Conservation (phyloP, 139 green algal species). For the Picochlorum sp. region DNA sequence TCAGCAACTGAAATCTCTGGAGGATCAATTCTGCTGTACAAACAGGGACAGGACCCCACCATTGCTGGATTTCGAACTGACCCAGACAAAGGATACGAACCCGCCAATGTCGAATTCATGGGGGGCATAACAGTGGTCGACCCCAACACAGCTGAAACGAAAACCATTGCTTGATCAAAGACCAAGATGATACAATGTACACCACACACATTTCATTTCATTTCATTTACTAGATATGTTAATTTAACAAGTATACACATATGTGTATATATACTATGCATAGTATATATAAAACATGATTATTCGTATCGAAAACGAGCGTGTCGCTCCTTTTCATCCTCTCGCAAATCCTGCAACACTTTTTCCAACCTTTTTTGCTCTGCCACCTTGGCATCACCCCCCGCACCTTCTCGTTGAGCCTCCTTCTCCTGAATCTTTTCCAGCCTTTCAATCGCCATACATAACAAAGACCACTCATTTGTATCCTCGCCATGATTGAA, state of each 20-base stretch:
- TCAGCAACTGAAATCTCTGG: constrained; percentile 2
- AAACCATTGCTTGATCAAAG: no score
- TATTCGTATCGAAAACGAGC: constrained; percentile 9
- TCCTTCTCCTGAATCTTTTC: constrained; percentile 13
- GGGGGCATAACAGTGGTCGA: constrained; percentile 2
- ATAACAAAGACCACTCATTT: constrained; percentile 20
- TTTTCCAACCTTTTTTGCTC: neutral
- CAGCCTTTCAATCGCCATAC: constrained; percentile 21
- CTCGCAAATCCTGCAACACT: neutral
- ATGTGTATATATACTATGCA: no score
- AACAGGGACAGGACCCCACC: neutral
- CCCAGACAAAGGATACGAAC: neutral
- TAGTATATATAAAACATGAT: neutral
- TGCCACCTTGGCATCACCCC: neutral
- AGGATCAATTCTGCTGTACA: constrained; percentile 5
- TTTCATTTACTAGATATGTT: no score
- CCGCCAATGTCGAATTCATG: neutral
- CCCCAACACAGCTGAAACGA: neutral
- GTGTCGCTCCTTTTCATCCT: constrained; percentile 9
- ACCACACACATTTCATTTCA: no score
- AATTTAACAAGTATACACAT: neutral
- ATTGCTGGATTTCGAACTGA: constrained; percentile 8
- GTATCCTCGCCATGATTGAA: constrained; percentile 35
- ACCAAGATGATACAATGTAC: no score
- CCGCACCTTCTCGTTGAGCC: constrained; percentile 6